phyloP scores from a whole-genome alignment of 177 flowering plant species.

The Tripterygium wilfordii region DNA sequence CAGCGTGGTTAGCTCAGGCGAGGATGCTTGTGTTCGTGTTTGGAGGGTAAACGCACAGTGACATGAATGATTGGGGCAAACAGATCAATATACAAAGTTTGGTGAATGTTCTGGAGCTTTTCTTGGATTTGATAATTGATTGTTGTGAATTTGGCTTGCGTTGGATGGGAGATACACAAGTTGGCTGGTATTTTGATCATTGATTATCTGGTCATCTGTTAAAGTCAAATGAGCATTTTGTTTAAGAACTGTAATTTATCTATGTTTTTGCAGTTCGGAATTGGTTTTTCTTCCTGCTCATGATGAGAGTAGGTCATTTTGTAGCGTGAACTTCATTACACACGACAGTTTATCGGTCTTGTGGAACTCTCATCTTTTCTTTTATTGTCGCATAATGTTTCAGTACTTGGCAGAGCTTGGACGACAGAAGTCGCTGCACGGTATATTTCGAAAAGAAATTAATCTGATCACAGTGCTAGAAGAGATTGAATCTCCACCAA shows the following conservation, averaged over 20 bases:
- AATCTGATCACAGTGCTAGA: too few relatives aligned
- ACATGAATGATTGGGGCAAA: neutral
- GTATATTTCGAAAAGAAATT: too few relatives aligned
- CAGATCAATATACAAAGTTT: too few relatives aligned
- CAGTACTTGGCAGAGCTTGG: too few relatives aligned
- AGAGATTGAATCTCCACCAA: too few relatives aligned
- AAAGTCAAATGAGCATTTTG: too few relatives aligned
- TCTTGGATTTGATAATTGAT: constrained; percentile 11
- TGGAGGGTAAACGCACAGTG: constrained; percentile 58
- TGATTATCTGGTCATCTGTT: neutral
- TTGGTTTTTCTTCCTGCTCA: neutral
- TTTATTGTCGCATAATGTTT: too few relatives aligned
- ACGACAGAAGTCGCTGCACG: too few relatives aligned
- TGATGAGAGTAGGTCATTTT: neutral
- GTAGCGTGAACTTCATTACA: neutral
- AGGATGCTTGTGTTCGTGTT: constrained; percentile 89
- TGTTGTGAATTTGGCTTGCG: constrained; percentile 1
- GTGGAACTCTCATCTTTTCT: too few relatives aligned
- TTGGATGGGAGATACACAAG: neutral
- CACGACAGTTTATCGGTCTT: neutral
- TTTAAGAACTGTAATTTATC: neutral
- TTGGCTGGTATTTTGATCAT: neutral
- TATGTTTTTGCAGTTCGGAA: neutral
- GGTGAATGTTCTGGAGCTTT: constrained; percentile 7
- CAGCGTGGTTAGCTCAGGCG: constrained; percentile 79